Conservation (phyloP, 2,329 filamentous ascomycete genomes). For the Juglanconis oblonga region DNA sequence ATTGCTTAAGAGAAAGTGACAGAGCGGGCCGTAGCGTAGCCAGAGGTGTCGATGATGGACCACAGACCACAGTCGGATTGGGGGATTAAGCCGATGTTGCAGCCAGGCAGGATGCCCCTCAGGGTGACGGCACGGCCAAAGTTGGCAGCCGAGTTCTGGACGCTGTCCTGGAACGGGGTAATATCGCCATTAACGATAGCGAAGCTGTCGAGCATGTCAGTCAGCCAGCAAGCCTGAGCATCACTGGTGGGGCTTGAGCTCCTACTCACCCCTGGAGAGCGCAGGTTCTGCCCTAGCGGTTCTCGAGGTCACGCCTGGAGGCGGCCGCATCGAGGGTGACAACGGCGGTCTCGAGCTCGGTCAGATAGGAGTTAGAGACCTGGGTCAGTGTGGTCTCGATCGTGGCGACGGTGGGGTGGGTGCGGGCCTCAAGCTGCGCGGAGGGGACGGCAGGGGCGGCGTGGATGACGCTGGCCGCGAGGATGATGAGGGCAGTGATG, state of each 20-base stretch:
- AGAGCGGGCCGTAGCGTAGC: slow-evolving; percentile 5
- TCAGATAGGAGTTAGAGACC: not conserved
- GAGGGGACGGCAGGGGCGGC: not conserved
- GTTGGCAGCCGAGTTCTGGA: slow-evolving; percentile 7
- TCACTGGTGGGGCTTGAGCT: not conserved
- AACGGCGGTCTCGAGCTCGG: not conserved
- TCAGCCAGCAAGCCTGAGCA: not conserved
- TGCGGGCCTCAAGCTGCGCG: not conserved
- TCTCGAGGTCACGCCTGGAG: not conserved
- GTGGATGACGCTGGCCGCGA: not conserved
- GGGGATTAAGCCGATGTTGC: slow-evolving; percentile 4
- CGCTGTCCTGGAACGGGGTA: not conserved
- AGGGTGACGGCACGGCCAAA: slow-evolving; percentile 10
- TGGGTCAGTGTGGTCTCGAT: not conserved
- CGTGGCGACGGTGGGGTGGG: slow-evolving; percentile 9
- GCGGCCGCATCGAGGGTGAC: not conserved
- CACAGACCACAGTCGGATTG: slow-evolving; percentile 4
- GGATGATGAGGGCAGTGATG: not conserved
- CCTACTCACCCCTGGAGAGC: slow-evolving; percentile 2
- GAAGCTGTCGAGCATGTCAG: not conserved
- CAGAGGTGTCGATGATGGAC: slow-evolving; percentile 9
- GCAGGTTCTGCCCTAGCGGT: slow-evolving; percentile 3
- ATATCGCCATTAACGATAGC: slow-evolving; percentile 5
- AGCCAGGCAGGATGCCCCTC: slow-evolving; percentile 4
- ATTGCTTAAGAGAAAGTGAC: not conserved